Evolutionary conservation across 202 grass and related monocot species (phyloP), one percentile per base, ranked within the genome.

Genomic region (Carex arenaria): DNA sequence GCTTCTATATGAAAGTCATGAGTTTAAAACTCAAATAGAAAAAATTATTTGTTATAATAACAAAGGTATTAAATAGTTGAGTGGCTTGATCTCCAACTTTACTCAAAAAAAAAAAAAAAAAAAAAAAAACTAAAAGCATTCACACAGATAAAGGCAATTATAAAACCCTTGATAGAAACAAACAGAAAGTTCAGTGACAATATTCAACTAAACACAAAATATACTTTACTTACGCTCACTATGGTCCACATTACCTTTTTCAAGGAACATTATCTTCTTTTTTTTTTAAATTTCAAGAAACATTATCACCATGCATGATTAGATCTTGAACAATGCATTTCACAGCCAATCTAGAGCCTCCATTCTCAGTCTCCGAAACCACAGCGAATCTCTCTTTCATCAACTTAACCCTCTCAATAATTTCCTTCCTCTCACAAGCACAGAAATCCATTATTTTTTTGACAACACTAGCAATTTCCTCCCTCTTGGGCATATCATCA

Each of bases 401-500:
- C 64, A 79, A 47, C 36, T 90, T 61, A 53, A 87, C 85, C 54
- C 4, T 79, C 59, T 47, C 74, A 61, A 87, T 85, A 81, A 94
- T 45, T 7, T 52, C 82, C 75, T 89, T 57, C 0, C 72, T 56
- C 62, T 87, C 80, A 77, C 63, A 26, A 69, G 81, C 80, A 85
- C 87, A 80, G 64, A 65, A 79, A 22, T 45, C 34, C 85, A 91
- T 89, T n/a, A 94, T 67, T 55, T 67, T 87, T 81, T 84, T 67
- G 14, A 83, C 80, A 84, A 82, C 73, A n/a, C 2, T 83, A 18
- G 92, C 78, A 79, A 94, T 84, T 52, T 87, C 84, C 28, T 94
- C 83, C 34, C 86, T 76, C 22, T 63, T 18, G 15, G 94, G 80
- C 4, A 86, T 9, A 10, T 55, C 60, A 82, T 86, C 85, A 15